A percentile compares a stretch with the other conserved stretches of the same genome.
phyloP scores from a whole-genome alignment of 768 basidiomycete genomes.

The Termitomyces sp. region DNA sequence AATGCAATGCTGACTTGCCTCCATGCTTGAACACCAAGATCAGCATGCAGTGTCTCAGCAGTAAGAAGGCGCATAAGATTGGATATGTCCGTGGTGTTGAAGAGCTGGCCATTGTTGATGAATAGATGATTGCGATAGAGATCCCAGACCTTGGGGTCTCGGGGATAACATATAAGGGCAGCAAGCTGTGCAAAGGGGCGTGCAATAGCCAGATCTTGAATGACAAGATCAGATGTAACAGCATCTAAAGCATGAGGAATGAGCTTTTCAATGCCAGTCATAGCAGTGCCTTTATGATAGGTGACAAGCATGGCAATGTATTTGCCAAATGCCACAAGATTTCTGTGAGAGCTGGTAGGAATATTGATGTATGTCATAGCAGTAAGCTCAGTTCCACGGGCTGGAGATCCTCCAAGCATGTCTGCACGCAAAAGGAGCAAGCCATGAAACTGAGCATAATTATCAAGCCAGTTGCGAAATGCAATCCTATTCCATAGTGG shows the following conservation, averaged over 20 bases:
- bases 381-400: not conserved
- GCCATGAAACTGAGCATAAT: not conserved
- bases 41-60: rapidly evolving
- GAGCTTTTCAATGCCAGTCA: not conserved
- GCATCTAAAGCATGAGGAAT: not conserved
- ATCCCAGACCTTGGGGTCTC: rapidly evolving
- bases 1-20: not conserved
- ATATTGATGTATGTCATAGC: not conserved
- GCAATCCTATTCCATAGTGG: not conserved
- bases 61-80: not conserved
- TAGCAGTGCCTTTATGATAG: not conserved
- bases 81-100: not conserved
- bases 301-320: not conserved
- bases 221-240: not conserved
- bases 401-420: not conserved
- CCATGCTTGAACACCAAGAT: not conserved
- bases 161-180: not conserved
- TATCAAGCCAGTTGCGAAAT: not conserved
- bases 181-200: not conserved
- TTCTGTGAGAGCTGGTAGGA: not conserved
- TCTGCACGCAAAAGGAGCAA: not conserved
- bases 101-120: not conserved
- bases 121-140: not conserved
- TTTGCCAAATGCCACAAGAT: not conserved
- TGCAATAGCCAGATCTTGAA: not conserved